Percentiles rank a stretch among this genome's conserved stretches.
Conservation (phyloP, 257 asterid species). For the Mitragyna speciosa region DNA sequence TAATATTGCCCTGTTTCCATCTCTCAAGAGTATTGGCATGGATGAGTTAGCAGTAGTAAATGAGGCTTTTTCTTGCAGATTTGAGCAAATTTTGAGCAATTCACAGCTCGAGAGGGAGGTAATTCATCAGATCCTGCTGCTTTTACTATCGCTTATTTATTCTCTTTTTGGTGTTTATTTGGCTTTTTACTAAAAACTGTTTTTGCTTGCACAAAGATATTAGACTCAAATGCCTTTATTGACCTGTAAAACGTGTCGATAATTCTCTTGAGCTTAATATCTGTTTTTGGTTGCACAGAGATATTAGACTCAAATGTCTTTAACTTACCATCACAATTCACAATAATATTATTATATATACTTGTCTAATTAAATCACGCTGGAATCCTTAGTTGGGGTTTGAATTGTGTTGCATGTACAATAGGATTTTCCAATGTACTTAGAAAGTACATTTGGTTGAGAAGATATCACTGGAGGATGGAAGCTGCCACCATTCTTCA, state of each 20-base stretch:
- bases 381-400: not conserved
- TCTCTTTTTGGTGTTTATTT: not conserved
- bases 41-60: constrained; percentile 62
- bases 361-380: not conserved
- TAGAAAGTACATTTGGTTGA: too few species aligned
- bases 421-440: too few species aligned
- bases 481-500: too few species aligned
- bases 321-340: not conserved
- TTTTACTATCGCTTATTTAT: not conserved
- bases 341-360: not conserved
- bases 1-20: constrained; percentile 49
- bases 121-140: not conserved
- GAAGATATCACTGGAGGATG: too few species aligned
- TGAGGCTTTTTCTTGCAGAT: constrained; percentile 57
- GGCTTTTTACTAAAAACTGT: not conserved
- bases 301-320: not conserved
- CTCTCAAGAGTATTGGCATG: constrained; percentile 55
- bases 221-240: not conserved
- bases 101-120: constrained; percentile 68
- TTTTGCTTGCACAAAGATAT: not conserved
- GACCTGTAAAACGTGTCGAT: not conserved
- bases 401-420: not conserved
- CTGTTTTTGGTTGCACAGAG: not conserved
- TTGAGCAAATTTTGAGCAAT: constrained; percentile 41
- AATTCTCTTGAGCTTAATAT: not conserved